Evolutionary conservation across 116 monocot genomes (phyloP).

Genomic region (Cymodocea nodosa): DNA sequence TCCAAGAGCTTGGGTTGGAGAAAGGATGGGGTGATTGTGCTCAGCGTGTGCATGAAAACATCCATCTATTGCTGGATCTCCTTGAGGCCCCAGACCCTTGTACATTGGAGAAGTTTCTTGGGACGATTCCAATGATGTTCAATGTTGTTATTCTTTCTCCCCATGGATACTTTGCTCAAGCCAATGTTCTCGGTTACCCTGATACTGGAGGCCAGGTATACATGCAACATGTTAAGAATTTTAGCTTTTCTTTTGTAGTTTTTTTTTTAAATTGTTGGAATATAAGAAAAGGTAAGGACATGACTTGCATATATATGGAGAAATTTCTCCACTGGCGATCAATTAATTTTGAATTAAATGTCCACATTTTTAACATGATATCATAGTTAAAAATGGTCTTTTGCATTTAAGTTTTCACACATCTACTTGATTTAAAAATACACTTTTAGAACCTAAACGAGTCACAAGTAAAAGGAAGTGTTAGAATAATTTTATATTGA

Average conservation of each 20-base stretch:
- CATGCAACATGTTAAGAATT: background rate
- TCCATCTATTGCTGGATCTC: slow-evolving; percentile 68
- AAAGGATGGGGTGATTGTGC: slow-evolving; percentile 86
- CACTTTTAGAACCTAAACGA: no score
- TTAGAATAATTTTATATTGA: no score
- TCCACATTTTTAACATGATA: no score
- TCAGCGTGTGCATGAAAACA: slow-evolving; percentile 38
- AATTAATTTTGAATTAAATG: no score
- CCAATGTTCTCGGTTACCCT: slow-evolving; percentile 78
- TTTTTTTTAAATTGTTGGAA: background rate
- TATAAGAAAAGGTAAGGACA: no score
- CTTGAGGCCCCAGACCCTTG: slow-evolving; percentile 83
- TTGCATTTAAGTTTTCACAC: no score
- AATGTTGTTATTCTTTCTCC: slow-evolving; percentile 91
- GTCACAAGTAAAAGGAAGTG: no score
- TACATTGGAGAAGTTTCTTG: slow-evolving; percentile 64
- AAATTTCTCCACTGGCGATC: no score
- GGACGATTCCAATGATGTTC: slow-evolving; percentile 80
- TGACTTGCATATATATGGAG: no score
- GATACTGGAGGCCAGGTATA: slow-evolving; percentile 81
- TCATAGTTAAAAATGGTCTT: no score
- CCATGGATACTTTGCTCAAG: slow-evolving; percentile 84
- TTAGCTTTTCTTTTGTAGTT: background rate
- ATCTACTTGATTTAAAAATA: no score
- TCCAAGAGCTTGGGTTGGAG: slow-evolving; percentile 91